Base-by-base conservation (phyloP, 139 green algal species). In the Picochlorum sp. region DNA sequence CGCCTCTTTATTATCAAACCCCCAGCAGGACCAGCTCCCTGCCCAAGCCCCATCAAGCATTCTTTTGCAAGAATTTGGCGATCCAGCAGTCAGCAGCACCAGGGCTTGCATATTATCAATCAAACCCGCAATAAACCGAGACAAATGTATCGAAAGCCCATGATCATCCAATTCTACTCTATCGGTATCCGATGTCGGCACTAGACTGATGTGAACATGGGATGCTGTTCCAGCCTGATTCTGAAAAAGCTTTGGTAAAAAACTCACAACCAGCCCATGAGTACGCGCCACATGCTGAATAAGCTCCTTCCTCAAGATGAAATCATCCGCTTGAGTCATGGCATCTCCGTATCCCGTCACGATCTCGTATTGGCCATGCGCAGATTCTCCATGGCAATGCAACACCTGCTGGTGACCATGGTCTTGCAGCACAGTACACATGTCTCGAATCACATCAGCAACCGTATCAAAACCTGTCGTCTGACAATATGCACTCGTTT, bases 151-250 rank as follows among this genome's bases (percentile, higher is more conserved):
- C 28, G 28, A 30, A 30, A 30, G 28, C 28, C 28, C 28, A 30
- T 30, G 28, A 30, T 30, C 28, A 30, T 30, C 28, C 0, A 30
- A 30, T 7, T 30, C 28, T 5, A 30, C 28, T 5, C 28, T 30
- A 6, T 30, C 28, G 3, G 28, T 5, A 6, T 5, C 28, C 28
- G 28, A 30, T 30, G 28, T 5, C 37, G 30, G 63, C 70, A 70
- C 81, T 6, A 89, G 41, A 66, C 76, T 86, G 20, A 90, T 37
- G 64, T 91, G 83, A 18, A 62, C 38, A 73, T 90, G 84, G 8
- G 16, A 60, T 9, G 80, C 83, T 28, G n/a, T 78, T 59, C 74
- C 83, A 4, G 79, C 79, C 0, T 62, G n/a, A 4, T 38, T 49
- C 0, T 38, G 8, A 4, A 65, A 30, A 1, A 67, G 63, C 72